phyloP scores from a whole-genome alignment of 2,329 filamentous ascomycete genomes.

The Colletotrichum tanaceti region DNA sequence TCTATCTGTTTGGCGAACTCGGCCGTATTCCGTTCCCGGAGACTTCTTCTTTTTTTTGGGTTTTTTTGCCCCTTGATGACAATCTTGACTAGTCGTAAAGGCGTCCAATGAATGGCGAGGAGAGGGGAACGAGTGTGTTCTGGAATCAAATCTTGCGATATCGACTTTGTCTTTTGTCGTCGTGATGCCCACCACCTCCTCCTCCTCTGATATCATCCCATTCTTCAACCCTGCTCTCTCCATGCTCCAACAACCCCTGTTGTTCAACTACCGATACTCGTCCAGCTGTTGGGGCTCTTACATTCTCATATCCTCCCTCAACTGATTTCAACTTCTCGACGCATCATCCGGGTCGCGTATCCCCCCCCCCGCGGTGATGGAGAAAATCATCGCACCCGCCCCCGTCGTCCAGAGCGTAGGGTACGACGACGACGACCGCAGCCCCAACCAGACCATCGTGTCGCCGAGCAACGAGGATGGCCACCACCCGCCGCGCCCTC shows the following conservation, averaged over 20 bases:
- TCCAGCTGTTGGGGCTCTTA: background rate
- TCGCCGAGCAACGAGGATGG: conserved; percentile 10
- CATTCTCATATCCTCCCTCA: too few species aligned
- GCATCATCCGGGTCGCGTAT: too few species aligned
- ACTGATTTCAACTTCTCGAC: background rate
- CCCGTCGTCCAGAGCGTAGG: background rate
- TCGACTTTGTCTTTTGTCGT: conserved; percentile 14
- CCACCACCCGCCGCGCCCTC: background rate
- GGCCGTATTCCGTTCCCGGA: conserved; percentile 20
- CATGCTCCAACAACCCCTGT: background rate
- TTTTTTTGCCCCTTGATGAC: background rate
- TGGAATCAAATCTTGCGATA: background rate
- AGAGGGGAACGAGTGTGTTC: background rate
- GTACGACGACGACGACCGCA: background rate
- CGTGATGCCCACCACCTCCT: conserved; percentile 17
- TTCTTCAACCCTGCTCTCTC: background rate
- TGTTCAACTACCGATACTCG: background rate
- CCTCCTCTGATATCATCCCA: background rate
- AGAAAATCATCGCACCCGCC: background rate
- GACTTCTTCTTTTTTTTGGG: too few species aligned
- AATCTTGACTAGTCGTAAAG: conserved; percentile 16
- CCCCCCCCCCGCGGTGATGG: conserved; percentile 21
- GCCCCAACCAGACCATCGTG: conserved; percentile 17
- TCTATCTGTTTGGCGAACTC: background rate
- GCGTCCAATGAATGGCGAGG: background rate